Evolutionary conservation across 2,329 filamentous ascomycete species (phyloP).

Genomic region (Colletotrichum sp.): DNA sequence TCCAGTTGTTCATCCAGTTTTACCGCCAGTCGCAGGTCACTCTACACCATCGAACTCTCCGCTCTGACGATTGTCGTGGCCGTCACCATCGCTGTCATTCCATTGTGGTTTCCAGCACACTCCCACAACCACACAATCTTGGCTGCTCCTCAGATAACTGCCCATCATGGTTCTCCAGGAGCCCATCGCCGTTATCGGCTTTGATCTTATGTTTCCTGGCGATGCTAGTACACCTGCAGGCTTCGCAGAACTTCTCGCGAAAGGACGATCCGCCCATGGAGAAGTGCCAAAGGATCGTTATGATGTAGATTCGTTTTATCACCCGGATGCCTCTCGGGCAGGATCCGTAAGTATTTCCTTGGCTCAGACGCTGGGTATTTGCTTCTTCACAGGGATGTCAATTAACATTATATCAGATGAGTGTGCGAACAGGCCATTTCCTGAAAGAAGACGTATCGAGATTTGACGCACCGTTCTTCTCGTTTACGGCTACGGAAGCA

Average conservation of each 20-base stretch:
- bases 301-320: background rate
- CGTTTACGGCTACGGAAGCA: slow-evolving; percentile 23
- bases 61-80: background rate
- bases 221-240: background rate
- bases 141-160: background rate
- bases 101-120: background rate
- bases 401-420: background rate
- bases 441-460: background rate
- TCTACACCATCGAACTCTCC: background rate
- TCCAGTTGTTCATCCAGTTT: background rate
- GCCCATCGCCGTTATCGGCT: background rate
- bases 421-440: background rate
- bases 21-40: background rate
- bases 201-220: background rate
- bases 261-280: background rate
- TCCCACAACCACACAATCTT: background rate
- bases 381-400: accelerated
- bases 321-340: background rate
- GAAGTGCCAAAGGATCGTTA: background rate
- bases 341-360: background rate
- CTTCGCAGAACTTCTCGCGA: background rate
- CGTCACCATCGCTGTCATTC: background rate
- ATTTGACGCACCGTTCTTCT: slow-evolving; percentile 26
- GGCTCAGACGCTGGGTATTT: background rate
- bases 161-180: background rate